Evolutionary conservation across 371 early-diverging fungal genomes (phyloP), one percentile per base, ranked within the genome.

Genomic region (Phascolomyces articulosus): DNA sequence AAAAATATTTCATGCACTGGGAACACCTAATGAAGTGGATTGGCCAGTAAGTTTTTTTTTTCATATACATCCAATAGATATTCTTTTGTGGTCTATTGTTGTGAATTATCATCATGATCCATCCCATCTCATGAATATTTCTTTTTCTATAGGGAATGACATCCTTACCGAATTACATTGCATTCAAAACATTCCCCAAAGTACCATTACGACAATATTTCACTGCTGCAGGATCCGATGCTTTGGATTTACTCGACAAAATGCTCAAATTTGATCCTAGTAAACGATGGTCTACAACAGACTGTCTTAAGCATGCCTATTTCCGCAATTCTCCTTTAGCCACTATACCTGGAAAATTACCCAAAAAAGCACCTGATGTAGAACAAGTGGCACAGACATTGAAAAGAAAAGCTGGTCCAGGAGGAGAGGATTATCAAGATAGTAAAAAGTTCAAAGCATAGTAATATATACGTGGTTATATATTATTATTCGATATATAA

Each of bases 11-110:
- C 83, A 87, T 62, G 99, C 98, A 0, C 77, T 98, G 40, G 99
- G 99, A 24, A 99, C 99, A 24, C 99, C 99, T 1, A 93, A 93
- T 0, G 97, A 98, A 64, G 82, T 84, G 6, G 96, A 95, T 20
- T 99, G 99, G 99, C 96, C 97, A 48, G 93, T 88, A 86, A 73
- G 51, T 51, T 23, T 49, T 6, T 49, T 41, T 16, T 41, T 16
- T 41, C 38, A 38, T 38, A 9, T 38, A 9, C 38, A 38, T 13
- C 38, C 13, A 38, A 13, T 38, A 38, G 9, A 38, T 13, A 38
- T 13, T n/a, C n/a, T n/a, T n/a, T n/a, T n/a, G n/a, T n/a, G n/a
- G n/a, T n/a, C n/a, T n/a, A n/a, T n/a, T n/a, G n/a, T n/a, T n/a
- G n/a, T n/a, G n/a, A n/a, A n/a, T n/a, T n/a, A n/a, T n/a, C n/a